Percentiles rank a stretch among this genome's conserved stretches.
Evolutionary conservation across 306 rosid genomes (phyloP).

Genomic region (Sindora glabra): DNA sequence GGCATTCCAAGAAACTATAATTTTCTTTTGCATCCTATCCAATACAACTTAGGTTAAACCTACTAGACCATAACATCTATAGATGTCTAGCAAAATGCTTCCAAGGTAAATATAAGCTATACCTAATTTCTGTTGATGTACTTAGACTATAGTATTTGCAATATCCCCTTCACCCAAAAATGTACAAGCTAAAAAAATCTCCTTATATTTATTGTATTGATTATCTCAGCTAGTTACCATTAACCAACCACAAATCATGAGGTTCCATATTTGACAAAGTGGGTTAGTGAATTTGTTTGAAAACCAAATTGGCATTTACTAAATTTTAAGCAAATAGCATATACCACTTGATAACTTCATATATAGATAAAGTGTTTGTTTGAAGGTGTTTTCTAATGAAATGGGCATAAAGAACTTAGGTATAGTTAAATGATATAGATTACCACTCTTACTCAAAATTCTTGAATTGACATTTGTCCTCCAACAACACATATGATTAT

Average conservation of each 20-base stretch:
- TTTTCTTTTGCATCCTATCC: slow-evolving; percentile 51
- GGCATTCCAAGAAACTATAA: slow-evolving; percentile 75
- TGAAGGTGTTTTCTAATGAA: slow-evolving; percentile 42
- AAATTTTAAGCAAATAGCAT: slow-evolving; percentile 34
- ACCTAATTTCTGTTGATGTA: slow-evolving; percentile 50
- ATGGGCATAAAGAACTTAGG: slow-evolving; percentile 45
- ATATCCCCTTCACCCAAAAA: slow-evolving; percentile 45
- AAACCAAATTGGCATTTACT: slow-evolving; percentile 36
- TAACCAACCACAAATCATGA: slow-evolving; percentile 63
- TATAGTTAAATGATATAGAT: slow-evolving; percentile 10
- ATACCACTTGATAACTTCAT: slow-evolving; percentile 41
- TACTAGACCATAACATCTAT: slow-evolving; percentile 52
- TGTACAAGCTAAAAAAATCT: slow-evolving; percentile 56
- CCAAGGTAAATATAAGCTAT: slow-evolving; percentile 56
- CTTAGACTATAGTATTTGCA: slow-evolving; percentile 45
- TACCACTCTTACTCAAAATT: too few species aligned
- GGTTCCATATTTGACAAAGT: slow-evolving; percentile 50
- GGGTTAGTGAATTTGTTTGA: slow-evolving; percentile 53
- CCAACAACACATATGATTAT: too few species aligned
- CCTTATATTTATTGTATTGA: slow-evolving; percentile 39
- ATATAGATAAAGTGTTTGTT: slow-evolving; percentile 40
- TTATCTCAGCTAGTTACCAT: slow-evolving; percentile 39
- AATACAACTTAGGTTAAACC: slow-evolving; percentile 46
- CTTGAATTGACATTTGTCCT: too few species aligned
- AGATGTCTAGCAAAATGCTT: slow-evolving; percentile 69